Percentiles rank a stretch among this genome's conserved stretches.
Evolutionary conservation across 2,329 filamentous ascomycete genomes (phyloP).

Genomic region (Acephala macrosclerotiorum): DNA sequence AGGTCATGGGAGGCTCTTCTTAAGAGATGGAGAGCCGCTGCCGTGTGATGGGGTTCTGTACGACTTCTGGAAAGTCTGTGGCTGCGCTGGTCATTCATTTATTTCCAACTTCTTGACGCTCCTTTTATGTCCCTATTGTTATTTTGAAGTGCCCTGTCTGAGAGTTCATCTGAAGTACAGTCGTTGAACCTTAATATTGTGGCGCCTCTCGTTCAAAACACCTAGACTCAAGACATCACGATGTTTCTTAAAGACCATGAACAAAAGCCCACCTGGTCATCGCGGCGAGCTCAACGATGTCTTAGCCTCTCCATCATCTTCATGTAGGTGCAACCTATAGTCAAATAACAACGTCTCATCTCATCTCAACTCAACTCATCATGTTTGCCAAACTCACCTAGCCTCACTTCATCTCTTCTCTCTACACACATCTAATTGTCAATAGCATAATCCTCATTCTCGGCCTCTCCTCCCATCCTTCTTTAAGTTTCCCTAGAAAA

Average conservation of each 20-base stretch:
- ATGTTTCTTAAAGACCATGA: slow-evolving; percentile 26
- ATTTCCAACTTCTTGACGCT: slow-evolving; percentile 3
- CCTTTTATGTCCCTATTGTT: background rate
- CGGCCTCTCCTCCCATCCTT: slow-evolving; percentile 21
- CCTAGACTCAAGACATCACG: background rate
- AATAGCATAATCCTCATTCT: slow-evolving; percentile 27
- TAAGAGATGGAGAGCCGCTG: background rate
- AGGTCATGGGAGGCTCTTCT: slow-evolving; percentile 10
- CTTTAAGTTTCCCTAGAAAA: slow-evolving; percentile 12
- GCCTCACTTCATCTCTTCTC: background rate
- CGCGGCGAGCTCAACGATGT: slow-evolving; percentile 30
- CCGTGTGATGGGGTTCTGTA: background rate
- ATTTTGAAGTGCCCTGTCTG: background rate
- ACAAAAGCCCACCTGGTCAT: slow-evolving; percentile 28
- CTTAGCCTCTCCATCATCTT: slow-evolving; percentile 33
- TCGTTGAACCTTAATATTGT: background rate
- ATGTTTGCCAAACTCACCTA: no score
- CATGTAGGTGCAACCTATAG: slow-evolving; percentile 22
- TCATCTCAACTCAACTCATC: no score
- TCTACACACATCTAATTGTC: background rate
- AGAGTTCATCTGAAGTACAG: background rate
- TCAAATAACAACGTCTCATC: no score
- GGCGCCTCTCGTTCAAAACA: background rate
- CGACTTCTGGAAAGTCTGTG: slow-evolving; percentile 13
- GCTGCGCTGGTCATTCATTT: slow-evolving; percentile 1